Conservation (phyloP, 2,329 filamentous ascomycete species). For the Hymenoscyphus salicellus region DNA sequence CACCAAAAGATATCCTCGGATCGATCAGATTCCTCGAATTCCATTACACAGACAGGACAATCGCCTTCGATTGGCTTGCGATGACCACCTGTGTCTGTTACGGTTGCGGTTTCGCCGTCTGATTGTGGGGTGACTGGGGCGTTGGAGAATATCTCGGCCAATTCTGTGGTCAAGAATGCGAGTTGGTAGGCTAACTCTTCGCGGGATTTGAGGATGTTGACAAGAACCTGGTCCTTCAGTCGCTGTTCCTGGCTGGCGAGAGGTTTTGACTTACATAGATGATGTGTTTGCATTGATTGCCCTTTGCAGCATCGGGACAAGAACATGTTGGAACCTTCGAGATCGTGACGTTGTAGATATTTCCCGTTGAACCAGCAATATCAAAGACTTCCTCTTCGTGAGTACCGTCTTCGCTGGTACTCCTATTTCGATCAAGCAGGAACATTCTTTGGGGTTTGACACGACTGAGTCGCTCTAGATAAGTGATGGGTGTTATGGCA, state of each 20-base stretch:
- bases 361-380: slow-evolving; percentile 60
- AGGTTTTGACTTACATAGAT: slow-evolving; percentile 46
- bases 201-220: slow-evolving; percentile 55
- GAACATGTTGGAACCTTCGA: slow-evolving; percentile 50
- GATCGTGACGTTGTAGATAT: slow-evolving; percentile 58
- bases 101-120: slow-evolving; percentile 33
- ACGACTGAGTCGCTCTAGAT: slow-evolving; percentile 46
- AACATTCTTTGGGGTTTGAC: slow-evolving; percentile 55
- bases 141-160: slow-evolving; percentile 52
- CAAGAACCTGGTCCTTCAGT: slow-evolving; percentile 44
- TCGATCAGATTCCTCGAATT: slow-evolving; percentile 43
- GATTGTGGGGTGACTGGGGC: slow-evolving; percentile 49
- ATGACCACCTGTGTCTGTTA: slow-evolving; percentile 44
- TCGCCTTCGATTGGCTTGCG: slow-evolving; percentile 60
- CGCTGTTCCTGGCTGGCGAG: neutral
- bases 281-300: slow-evolving; percentile 63
- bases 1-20: slow-evolving; percentile 53
- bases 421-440: slow-evolving; percentile 47
- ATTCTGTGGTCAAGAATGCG: slow-evolving; percentile 56
- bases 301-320: slow-evolving; percentile 52
- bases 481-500: slow-evolving; percentile 44
- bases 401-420: slow-evolving; percentile 39
- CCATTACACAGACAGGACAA: slow-evolving; percentile 61
- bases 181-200: slow-evolving; percentile 56
- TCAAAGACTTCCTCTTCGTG: slow-evolving; percentile 47